Percentiles rank a stretch among this genome's conserved stretches.
Conservation (phyloP, 169 alveolate species). For the Cardiosporidium cionae region DNA sequence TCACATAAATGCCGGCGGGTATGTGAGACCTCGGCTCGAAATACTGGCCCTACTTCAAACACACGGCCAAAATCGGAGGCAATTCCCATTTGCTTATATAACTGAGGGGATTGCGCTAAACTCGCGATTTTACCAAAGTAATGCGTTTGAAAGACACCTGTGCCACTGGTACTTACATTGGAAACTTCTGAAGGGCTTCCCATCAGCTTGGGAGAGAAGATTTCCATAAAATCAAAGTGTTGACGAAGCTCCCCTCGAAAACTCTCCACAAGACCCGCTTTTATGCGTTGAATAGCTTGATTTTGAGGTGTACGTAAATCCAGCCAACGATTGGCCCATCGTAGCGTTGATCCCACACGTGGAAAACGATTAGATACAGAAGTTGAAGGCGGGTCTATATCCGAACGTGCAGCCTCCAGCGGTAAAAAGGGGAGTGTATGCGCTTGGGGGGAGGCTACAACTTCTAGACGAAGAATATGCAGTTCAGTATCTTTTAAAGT, state of each 20-base stretch:
- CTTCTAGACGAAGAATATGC: too few relatives aligned
- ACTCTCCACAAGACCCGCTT: constrained; percentile 79
- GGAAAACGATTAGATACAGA: too few relatives aligned
- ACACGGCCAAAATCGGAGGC: constrained; percentile 91
- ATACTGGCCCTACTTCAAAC: constrained; percentile 84
- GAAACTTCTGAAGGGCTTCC: constrained; percentile 96
- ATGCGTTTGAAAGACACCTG: constrained; percentile 79
- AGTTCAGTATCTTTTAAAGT: too few relatives aligned
- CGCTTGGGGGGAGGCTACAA: too few relatives aligned
- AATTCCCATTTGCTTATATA: constrained; percentile 96
- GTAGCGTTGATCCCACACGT: constrained; percentile 81
- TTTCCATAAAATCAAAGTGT: constrained; percentile 88
- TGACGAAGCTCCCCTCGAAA: constrained; percentile 31
- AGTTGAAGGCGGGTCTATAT: too few relatives aligned
- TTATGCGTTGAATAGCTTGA: constrained; percentile 80
- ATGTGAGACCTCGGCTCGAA: constrained; percentile 90
- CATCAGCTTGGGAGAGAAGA: constrained; percentile 92
- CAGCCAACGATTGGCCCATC: constrained; percentile 87
- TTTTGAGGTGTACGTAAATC: constrained; percentile 48
- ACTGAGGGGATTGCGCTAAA: constrained; percentile 98
- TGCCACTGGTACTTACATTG: too few relatives aligned
- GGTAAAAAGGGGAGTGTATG: too few relatives aligned
- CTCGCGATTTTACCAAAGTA: constrained; percentile 59
- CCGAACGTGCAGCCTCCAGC: too few relatives aligned
- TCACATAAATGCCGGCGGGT: constrained; percentile 95